Evolutionary conservation across 495 filamentous ascomycete species (phyloP).

Genomic region (Aspergillus indologenus): DNA sequence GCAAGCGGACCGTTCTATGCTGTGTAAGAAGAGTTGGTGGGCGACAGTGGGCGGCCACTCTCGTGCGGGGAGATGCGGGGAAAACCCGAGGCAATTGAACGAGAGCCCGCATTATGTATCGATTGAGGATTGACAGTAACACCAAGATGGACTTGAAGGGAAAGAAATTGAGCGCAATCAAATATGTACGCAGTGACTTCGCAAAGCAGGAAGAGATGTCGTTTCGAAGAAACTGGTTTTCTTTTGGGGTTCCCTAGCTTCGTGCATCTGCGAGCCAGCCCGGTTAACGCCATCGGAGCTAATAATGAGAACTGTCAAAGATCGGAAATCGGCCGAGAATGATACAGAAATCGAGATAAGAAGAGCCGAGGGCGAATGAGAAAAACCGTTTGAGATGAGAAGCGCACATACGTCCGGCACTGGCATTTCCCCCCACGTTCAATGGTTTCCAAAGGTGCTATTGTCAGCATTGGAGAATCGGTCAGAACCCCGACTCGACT

Average conservation of each 20-base stretch:
- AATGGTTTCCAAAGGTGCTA: not conserved
- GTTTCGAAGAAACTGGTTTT: not conserved
- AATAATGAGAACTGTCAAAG: constrained; percentile 18
- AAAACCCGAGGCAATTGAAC: constrained; percentile 26
- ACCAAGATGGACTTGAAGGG: too few species aligned
- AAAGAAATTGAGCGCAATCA: too few species aligned
- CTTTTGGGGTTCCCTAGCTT: not conserved
- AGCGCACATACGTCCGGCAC: too few species aligned
- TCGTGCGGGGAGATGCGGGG: constrained; percentile 27
- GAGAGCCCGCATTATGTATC: constrained; percentile 27
- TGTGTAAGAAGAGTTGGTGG: constrained; percentile 13
- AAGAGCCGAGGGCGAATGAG: not conserved
- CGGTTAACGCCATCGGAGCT: constrained; percentile 17
- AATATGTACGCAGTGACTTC: not conserved
- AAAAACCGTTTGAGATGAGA: not conserved
- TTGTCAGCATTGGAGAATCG: not conserved
- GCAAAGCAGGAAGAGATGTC: not conserved
- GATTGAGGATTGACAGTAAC: not conserved
- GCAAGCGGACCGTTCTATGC: constrained; percentile 17
- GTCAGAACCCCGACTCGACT: not conserved
- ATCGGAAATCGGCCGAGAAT: constrained; percentile 35
- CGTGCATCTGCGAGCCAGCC: not conserved
- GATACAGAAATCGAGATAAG: not conserved
- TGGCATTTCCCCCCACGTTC: not conserved
- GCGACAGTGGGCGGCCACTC: constrained; percentile 19